Base-by-base conservation (phyloP, 192 early-diverging fungal genomes). In the Kickxella alabastrina region DNA sequence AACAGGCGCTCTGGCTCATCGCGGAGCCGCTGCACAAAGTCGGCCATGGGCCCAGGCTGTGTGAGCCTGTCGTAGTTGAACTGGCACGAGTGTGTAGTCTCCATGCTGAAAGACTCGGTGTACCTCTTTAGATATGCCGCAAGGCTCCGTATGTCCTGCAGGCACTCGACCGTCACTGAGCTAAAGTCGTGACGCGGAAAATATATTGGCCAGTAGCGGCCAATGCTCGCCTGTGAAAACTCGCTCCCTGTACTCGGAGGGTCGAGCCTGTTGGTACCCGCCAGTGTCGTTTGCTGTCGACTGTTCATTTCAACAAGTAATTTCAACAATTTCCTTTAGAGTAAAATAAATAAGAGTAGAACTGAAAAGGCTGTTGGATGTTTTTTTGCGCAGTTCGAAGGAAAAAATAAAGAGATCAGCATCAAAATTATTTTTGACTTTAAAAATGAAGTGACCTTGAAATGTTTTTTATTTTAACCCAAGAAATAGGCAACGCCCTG, bases 171-270 rank as follows among this genome's bases (percentile, higher is more conserved):
- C 9, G 59, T 17, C 6, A 52, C 59, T 0, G 15, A 39, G 24
- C 57, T 49, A 10, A 63, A 37, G 43, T 62, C 56, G 13, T 55
- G 42, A 3, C 71, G 71, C 4, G 71, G 71, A 34, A 75, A 75
- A 32, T 75, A 75, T 10, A 75, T 57, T 12, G 64, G 19, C 71
- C 71, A 75, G 60, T 75, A 75, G 28, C 71, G 64, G 10, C 39
- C 56, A 35, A 75, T 55, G 19, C 50, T 34, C 9, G 45, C 34
- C 17, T 22, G 40, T 10, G 52, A 48, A 10, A 59, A 36, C 51
- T 52, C 43, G 35, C 59, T 59, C 43, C 29, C n/a, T 5, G 43
- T 10, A 18, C 28, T 28, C 9, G 35, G 15, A 10, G 42, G 24
- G 43, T 57, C 54, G 15, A 58, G 34, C 8, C 70, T 49, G 47